These are phyloP conservation scores for Phallus indusiatus DNA, from an alignment of 768 basidiomycete genomes.

Conservation along the genomic window DNA sequence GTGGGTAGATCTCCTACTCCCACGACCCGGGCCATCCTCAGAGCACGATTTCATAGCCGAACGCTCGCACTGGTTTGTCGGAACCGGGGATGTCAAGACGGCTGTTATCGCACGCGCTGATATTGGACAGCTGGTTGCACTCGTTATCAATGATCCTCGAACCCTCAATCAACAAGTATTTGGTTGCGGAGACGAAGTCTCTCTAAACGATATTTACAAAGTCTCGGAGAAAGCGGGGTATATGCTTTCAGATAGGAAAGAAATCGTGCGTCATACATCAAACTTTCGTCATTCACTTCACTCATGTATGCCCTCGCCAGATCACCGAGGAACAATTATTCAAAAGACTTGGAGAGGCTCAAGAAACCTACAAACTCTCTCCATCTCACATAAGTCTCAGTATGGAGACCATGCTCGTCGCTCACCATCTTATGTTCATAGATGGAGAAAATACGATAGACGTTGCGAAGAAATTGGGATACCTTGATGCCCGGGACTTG, in stretches of 20 bases:
- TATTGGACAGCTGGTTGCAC: slow-evolving; percentile 21
- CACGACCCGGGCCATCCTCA: neutral
- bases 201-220: slow-evolving; percentile 16
- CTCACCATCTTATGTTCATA: slow-evolving; percentile 18
- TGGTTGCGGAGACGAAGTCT: slow-evolving; percentile 20
- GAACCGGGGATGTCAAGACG: slow-evolving; percentile 13
- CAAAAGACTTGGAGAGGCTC: neutral
- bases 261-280: neutral
- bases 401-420: neutral
- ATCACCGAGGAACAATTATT: neutral
- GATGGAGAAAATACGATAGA: slow-evolving; percentile 22
- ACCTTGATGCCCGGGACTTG: slow-evolving; percentile 21
- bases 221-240: slow-evolving; percentile 17
- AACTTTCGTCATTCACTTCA: neutral
- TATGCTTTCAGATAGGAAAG: slow-evolving; percentile 11
- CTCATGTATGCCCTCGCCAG: neutral
- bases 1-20: slow-evolving; percentile 20
- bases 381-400: neutral
- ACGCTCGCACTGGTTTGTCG: slow-evolving; percentile 12
- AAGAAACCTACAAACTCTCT: neutral
- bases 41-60: slow-evolving; percentile 8
- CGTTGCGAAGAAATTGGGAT: slow-evolving; percentile 18
- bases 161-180: slow-evolving; percentile 24
- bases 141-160: slow-evolving; percentile 22
- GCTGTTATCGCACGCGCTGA: slow-evolving; percentile 17